Evolutionary conservation across 2,329 filamentous ascomycete species (phyloP).

Genomic region (Cladophialophora immunda): DNA sequence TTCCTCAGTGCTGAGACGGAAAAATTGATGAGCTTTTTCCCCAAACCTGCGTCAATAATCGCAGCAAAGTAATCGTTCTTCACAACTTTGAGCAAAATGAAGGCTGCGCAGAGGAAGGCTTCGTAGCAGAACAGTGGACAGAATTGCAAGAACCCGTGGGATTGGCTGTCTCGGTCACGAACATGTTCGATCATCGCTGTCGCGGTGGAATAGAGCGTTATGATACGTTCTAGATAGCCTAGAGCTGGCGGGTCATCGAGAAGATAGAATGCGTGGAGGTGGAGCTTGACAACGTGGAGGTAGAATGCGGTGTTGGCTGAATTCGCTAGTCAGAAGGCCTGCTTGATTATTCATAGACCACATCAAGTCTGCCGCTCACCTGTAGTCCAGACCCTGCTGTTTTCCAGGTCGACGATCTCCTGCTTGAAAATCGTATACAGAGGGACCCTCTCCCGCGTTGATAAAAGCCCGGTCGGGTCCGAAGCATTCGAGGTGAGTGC

Average conservation of each 20-base stretch:
- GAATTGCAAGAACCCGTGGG: conserved; percentile 14
- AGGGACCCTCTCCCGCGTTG: conserved; percentile 18
- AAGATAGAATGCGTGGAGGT: conserved; percentile 41
- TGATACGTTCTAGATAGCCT: conserved; percentile 32
- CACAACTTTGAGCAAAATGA: conserved; percentile 67
- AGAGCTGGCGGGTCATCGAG: conserved; percentile 37
- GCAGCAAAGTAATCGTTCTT: conserved; percentile 70
- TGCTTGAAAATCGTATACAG: conserved; percentile 24
- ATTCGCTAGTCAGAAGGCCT: neutral
- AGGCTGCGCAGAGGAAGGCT: conserved; percentile 62
- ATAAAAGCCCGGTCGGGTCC: conserved; percentile 2
- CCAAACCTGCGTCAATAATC: conserved; percentile 53
- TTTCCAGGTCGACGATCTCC: conserved; percentile 20
- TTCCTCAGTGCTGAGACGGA: conserved; percentile 66
- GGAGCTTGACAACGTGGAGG: conserved; percentile 36
- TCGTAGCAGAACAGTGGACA: conserved; percentile 26
- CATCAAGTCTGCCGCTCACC: neutral
- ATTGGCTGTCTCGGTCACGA: conserved; percentile 9
- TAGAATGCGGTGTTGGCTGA: conserved; percentile 23
- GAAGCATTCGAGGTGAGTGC: conserved; percentile 5
- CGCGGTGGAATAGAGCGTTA: conserved; percentile 35
- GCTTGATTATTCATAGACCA: neutral
- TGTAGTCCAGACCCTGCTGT: conserved; percentile 1
- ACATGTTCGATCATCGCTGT: conserved; percentile 28
- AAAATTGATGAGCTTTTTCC: conserved; percentile 63